A percentile compares a stretch with the other conserved stretches of the same genome.
phyloP scores from a whole-genome alignment of 192 early-diverging fungal genomes.

The Linnemannia schmuckeri region DNA sequence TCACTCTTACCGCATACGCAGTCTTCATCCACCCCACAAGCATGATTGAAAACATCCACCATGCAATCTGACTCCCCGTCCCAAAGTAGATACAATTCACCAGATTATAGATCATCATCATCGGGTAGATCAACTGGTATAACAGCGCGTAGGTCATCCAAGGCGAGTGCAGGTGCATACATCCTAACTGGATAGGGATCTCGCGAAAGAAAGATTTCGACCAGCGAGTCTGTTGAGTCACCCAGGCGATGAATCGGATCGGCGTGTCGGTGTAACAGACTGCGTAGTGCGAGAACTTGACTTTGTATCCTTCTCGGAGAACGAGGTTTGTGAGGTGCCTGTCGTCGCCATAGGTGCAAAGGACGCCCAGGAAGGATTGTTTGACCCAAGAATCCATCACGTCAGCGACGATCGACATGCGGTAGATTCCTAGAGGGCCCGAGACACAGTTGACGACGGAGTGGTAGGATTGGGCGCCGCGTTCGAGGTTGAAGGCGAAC shows the following conservation, averaged over 20 bases:
- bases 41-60: slow-evolving; percentile 62
- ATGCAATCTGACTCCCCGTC: slow-evolving; percentile 34
- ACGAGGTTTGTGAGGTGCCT: slow-evolving; percentile 72
- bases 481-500: slow-evolving; percentile 77
- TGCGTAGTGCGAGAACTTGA: slow-evolving; percentile 69
- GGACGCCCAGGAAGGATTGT: slow-evolving; percentile 67
- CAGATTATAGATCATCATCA: slow-evolving; percentile 69
- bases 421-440: slow-evolving; percentile 73
- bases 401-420: slow-evolving; percentile 58
- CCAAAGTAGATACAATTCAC: slow-evolving; percentile 59
- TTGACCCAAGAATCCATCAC: slow-evolving; percentile 70
- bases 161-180: slow-evolving; percentile 67
- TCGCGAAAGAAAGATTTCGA: slow-evolving; percentile 75
- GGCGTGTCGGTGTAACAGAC: slow-evolving; percentile 75
- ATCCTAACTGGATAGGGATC: slow-evolving; percentile 60
- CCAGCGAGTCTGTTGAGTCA: slow-evolving; percentile 76
- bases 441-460: slow-evolving; percentile 74
- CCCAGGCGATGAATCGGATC: slow-evolving; percentile 66
- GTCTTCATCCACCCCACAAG: slow-evolving; percentile 64
- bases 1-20: slow-evolving; percentile 52
- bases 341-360: slow-evolving; percentile 77
- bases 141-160: slow-evolving; percentile 74
- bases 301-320: slow-evolving; percentile 60
- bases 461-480: slow-evolving; percentile 71
- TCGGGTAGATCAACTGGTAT: slow-evolving; percentile 73